These are phyloP conservation scores for Perkinsus chesapeaki DNA, from an alignment of 169 alveolate genomes.

Conservation along the genomic window DNA sequence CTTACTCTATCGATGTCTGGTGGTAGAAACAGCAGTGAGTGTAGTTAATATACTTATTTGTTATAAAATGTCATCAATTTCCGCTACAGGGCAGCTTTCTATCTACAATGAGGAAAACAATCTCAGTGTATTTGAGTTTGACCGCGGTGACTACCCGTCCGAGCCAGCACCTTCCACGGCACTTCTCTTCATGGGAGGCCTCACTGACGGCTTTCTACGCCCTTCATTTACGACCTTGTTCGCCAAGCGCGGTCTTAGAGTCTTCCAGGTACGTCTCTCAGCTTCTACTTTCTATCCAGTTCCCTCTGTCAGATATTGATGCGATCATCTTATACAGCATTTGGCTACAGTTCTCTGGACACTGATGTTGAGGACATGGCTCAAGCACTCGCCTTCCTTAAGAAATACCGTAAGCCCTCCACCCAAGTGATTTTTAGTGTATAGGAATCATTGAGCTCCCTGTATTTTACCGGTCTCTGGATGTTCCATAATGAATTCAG, in stretches of 20 bases:
- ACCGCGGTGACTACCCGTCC: not conserved
- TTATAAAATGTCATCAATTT: not conserved
- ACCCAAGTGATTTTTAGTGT: no score
- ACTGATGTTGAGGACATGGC: not conserved
- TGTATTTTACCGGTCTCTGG: no score
- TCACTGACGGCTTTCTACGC: not conserved
- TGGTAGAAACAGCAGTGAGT: no score
- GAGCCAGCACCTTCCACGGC: not conserved
- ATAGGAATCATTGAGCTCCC: no score
- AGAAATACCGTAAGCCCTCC: not conserved
- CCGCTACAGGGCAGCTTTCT: not conserved
- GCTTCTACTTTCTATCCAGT: not conserved
- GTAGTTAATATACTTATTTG: no score
- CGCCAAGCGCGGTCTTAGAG: not conserved
- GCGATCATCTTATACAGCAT: not conserved
- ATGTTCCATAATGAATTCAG: no score
- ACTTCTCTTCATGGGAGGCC: not conserved
- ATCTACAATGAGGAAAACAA: not conserved
- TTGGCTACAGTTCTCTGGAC: not conserved
- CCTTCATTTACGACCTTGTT: not conserved
- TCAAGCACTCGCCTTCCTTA: not conserved
- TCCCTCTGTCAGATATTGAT: not conserved
- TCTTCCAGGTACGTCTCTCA: not conserved
- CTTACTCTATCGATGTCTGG: no score
- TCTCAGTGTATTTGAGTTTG: not conserved